Evolutionary conservation across 2,329 filamentous ascomycete genomes (phyloP), one percentile per base, ranked within the genome.

Genomic region (Zasmidium angulare): DNA sequence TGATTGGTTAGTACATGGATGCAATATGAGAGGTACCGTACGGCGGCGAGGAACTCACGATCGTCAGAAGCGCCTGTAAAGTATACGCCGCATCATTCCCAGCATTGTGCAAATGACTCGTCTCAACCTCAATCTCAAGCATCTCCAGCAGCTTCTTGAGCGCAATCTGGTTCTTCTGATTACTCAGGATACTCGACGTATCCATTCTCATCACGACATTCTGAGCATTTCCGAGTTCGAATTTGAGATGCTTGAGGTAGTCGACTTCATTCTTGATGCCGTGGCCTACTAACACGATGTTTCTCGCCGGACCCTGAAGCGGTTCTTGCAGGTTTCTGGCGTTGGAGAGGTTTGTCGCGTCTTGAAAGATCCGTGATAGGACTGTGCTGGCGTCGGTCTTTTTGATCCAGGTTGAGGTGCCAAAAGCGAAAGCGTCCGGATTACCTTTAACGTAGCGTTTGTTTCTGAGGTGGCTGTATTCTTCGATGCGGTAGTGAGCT

Each of bases 241-340:
- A 88, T 11, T 86, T 87, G 17, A 93, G 71, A 2, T 76, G 76
- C 1, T 78, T 75, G 9, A 97, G 81, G 70, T 89, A 91, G 0
- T 77, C 75, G 58, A 96, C 77, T 68, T 98, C 95, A 10, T 81
- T 74, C 1, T 75, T 69, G 12, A 89, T 74, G 60, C 89, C 87
- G 69, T 97, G 93, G n/a, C 91, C 95, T 2, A 97, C 85, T 9
- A 98, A 79, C n/a, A 96, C 79, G 46, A 96, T 76, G 22, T 26
- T 31, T n/a, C 40, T 40, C 36, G 49, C 56, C 14, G 3, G 20
- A 12, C 20, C 11, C 3, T 12, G 2, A 21, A 86, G 84, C 46
- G n/a, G 19, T 43, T 29, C 2, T 17, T 50, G 17, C 26, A 48
- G 11, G 6, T 50, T 40, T 10, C 31, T 31, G 12, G 54, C 47